Evolutionary conservation across 495 filamentous ascomycete species (phyloP), one percentile per base, ranked within the genome.

Genomic region (Bombardia bombarda): DNA sequence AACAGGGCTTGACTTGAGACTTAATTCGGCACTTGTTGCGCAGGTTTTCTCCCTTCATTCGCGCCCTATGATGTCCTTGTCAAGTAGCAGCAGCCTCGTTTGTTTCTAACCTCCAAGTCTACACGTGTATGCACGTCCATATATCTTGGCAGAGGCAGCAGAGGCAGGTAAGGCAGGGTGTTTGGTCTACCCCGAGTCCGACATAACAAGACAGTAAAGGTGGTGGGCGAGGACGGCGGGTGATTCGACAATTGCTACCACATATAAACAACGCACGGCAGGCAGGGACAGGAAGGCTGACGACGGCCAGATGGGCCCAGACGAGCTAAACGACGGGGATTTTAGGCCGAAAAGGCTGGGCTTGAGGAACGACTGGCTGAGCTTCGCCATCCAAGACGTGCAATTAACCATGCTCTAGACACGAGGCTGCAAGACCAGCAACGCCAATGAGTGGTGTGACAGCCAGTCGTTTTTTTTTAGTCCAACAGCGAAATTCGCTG

Each of bases 201-300:
- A 34, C 38, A 42, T 42, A 40, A 37, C 28, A 41, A 28, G 45
- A 41, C 35, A 6, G 38, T 42, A 8, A 7, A 14, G 37, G 30
- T 60, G 61, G 61, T 63, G 62, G 58, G 60, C 23, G 49, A 54
- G 24, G 19, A 18, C 9, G 1, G 33, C 43, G 38, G 39, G 34
- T 67, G 59, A 67, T 67, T 69, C 50, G 57, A 51, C 63, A 63
- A 67, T 66, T 50, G 55, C 52, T 45, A 41, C 52, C 38, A 23
- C 41, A 44, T 46, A 55, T 56, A 55, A 61, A 67, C 50, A 54
- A 52, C 51, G 54, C 57, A 46, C 40, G 47, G n/a, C n/a, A n/a
- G n/a, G 49, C 52, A 61, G 60, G 60, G 60, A 65, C 62, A 55
- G 54, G 50, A 58, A 56, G 55, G 48, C 47, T 53, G 49, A 45